Evolutionary conservation across 2,329 filamentous ascomycete species (phyloP), one percentile per base, ranked within the genome.

Genomic region (Hypoxylon sp.): DNA sequence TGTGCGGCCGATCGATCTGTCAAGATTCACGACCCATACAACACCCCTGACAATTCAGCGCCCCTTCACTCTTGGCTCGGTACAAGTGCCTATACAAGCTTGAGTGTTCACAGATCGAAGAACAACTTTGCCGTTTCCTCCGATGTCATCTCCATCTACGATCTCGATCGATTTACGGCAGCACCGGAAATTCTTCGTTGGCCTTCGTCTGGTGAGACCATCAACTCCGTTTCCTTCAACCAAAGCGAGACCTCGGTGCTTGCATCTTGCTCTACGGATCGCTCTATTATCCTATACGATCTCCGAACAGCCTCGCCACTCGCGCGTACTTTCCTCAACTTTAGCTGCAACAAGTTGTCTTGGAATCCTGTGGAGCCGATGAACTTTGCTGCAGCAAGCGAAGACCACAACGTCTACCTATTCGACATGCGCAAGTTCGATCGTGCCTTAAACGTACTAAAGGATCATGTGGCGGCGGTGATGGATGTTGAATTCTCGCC

Each of bases 331-430:
- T 80, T 91, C 8, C 82, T 97, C 60, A 89, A 83, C 43, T 88
- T 99, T 61, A 85, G 91, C 26, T 88, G 84, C 51, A 97, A 96
- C 74, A 82, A 86, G 37, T 80, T 97, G 42, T 81, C 88, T 31
- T 99, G 93, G 91, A 97, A 97, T 62, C 94, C 94, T 0, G 94
- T 97, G 87, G 92, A 96, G 71, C 89, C 91, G 5, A 96, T 96
- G 78, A 96, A 97, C 74, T 87, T 97, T 67, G 93, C 91, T 11
- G 86, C 92, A 20, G 94, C 90, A 8, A 95, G 89, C 63, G 94
- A 99, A 76, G 94, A 97, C 67, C 93, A 97, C 75, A 95, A 78
- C 59, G 57, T 69, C 30, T 90, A 91, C 67, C 82, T 97, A 54
- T 99, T 99, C 67, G 94, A 99, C 71, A 95, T 95, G 83, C 84